phyloP scores from a whole-genome alignment of 208 protist species.

The Wallacemonas rigidus region DNA sequence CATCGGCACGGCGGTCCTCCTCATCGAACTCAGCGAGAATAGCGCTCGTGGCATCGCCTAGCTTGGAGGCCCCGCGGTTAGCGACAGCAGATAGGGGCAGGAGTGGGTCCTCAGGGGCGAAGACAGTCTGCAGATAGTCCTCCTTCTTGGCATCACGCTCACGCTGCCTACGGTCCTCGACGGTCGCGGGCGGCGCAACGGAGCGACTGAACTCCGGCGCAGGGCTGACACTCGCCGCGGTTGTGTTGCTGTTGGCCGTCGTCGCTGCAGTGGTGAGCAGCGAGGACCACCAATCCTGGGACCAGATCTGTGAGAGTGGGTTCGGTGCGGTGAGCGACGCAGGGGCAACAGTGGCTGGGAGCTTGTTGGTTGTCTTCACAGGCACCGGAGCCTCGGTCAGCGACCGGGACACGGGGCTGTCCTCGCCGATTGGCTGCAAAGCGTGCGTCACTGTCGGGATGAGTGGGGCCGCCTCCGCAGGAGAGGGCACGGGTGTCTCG shows the following conservation, averaged over 20 bases:
- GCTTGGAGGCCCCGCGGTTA: background rate
- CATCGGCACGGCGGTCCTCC: slow-evolving; percentile 17
- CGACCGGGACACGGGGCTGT: slow-evolving; percentile 7
- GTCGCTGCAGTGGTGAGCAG: background rate
- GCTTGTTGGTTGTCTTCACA: slow-evolving; percentile 5
- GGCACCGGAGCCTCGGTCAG: slow-evolving; percentile 6
- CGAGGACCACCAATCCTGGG: slow-evolving; percentile 15
- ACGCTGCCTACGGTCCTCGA: slow-evolving; percentile 38
- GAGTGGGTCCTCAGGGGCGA: slow-evolving; percentile 9
- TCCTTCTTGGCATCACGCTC: slow-evolving; percentile 18
- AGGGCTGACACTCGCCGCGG: background rate
- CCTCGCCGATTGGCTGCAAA: slow-evolving; percentile 20
- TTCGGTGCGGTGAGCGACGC: slow-evolving; percentile 10
- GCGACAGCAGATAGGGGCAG: background rate
- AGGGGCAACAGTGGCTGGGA: slow-evolving; percentile 1
- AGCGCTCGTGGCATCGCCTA: background rate
- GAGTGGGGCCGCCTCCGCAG: slow-evolving; percentile 23
- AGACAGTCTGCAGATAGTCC: slow-evolving; percentile 12
- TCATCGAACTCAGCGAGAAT: slow-evolving; percentile 17
- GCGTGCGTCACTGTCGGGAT: slow-evolving; percentile 23
- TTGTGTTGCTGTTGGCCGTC: background rate
- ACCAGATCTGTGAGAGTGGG: slow-evolving; percentile 10
- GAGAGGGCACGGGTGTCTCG: background rate
- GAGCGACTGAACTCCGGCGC: slow-evolving; percentile 17
- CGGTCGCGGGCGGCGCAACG: slow-evolving; percentile 12